A percentile compares a stretch with the other conserved stretches of the same genome.
These are phyloP conservation scores for Plasmodium berghei DNA, from an alignment of 169 alveolate species.

Conservation along the genomic window DNA sequence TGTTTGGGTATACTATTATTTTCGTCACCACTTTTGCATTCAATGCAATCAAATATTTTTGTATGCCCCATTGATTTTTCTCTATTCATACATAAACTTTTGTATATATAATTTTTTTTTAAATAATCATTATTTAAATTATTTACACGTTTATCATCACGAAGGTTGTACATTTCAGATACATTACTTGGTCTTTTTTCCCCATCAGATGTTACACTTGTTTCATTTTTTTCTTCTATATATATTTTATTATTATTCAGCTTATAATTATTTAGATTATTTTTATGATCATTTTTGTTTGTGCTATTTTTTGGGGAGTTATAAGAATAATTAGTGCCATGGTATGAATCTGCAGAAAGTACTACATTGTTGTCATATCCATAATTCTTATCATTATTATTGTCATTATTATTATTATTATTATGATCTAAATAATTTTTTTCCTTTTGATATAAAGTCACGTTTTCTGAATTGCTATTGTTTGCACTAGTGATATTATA, in stretches of 20 bases:
- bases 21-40: neutral
- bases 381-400: neutral
- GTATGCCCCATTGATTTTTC: constrained; percentile 50
- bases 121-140: neutral
- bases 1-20: constrained; percentile 4
- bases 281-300: neutral
- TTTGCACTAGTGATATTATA: neutral
- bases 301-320: neutral
- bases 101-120: neutral
- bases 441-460: neutral
- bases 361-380: neutral
- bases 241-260: neutral
- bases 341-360: neutral
- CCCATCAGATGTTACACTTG: neutral
- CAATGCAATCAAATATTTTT: constrained; percentile 49
- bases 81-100: constrained; percentile 14
- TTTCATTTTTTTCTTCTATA: neutral
- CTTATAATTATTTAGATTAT: neutral
- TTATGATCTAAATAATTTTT: neutral
- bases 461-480: neutral
- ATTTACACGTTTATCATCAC: neutral
- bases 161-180: neutral
- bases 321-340: neutral
- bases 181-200: constrained; percentile 5
- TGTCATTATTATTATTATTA: too few relatives aligned